Evolutionary conservation across 2,329 filamentous ascomycete genomes (phyloP).

Genomic region (Verticillium longisporum): DNA sequence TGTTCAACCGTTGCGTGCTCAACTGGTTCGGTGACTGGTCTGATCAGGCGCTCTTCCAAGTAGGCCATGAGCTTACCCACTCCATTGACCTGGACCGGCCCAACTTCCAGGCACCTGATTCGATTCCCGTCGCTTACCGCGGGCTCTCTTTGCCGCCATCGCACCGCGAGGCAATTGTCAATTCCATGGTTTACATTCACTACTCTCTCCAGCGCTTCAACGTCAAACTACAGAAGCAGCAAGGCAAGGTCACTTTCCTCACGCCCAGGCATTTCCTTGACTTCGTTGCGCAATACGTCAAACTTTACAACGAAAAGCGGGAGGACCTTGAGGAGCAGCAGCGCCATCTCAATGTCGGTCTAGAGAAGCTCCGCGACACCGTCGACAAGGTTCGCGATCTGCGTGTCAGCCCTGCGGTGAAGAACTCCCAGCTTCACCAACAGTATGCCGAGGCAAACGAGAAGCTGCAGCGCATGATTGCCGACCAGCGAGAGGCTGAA

Average conservation of each 20-base stretch:
- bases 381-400: slow-evolving; percentile 95
- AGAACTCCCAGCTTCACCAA: slow-evolving; percentile 85
- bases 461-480: slow-evolving; percentile 95
- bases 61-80: slow-evolving; percentile 89
- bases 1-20: slow-evolving; percentile 99
- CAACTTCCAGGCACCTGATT: slow-evolving; percentile 81
- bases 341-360: slow-evolving; percentile 92
- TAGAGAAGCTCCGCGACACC: slow-evolving; percentile 94
- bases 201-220: slow-evolving; percentile 92
- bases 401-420: slow-evolving; percentile 82
- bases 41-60: slow-evolving; percentile 96
- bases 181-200: slow-evolving; percentile 98
- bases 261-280: slow-evolving; percentile 96
- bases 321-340: slow-evolving; percentile 98
- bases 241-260: slow-evolving; percentile 86
- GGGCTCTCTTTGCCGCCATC: slow-evolving; percentile 77
- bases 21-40: slow-evolving; percentile 99
- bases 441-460: slow-evolving; percentile 96
- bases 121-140: slow-evolving; percentile 86
- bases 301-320: slow-evolving; percentile 94
- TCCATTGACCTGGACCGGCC: slow-evolving; percentile 91
- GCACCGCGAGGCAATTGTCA: slow-evolving; percentile 87
- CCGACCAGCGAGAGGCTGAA: slow-evolving; percentile 90
- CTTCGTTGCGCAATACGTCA: slow-evolving; percentile 96
- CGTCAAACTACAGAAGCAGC: slow-evolving; percentile 78